Percentiles rank a stretch among this genome's conserved stretches.
These are phyloP conservation scores for Alternaria angustiovoidea DNA, from an alignment of 2,329 filamentous ascomycete species.

Conservation along the genomic window DNA sequence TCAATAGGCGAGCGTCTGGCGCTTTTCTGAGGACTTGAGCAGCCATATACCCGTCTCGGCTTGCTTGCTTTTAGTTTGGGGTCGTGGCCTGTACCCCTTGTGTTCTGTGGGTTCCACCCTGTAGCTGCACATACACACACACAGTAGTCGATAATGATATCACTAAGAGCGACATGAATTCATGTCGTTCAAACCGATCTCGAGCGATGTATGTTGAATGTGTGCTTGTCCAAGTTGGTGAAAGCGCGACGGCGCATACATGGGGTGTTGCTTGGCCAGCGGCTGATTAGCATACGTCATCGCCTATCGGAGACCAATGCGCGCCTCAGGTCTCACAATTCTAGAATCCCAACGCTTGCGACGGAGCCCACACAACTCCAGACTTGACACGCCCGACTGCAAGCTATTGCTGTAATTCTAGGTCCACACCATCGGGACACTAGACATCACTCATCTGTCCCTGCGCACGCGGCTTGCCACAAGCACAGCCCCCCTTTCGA, in stretches of 20 bases:
- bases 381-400: neutral
- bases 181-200: slow-evolving; percentile 35
- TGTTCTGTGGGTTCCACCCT: slow-evolving; percentile 22
- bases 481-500: slow-evolving; percentile 22
- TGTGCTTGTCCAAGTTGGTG: neutral
- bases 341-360: slow-evolving; percentile 14
- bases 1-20: slow-evolving; percentile 53
- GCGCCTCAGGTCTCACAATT: slow-evolving; percentile 11
- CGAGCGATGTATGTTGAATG: neutral
- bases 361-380: neutral
- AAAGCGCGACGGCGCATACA: slow-evolving; percentile 5
- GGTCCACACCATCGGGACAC: neutral
- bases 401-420: neutral
- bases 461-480: slow-evolving; percentile 14
- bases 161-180: slow-evolving; percentile 43
- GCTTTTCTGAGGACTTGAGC: slow-evolving; percentile 55
- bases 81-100: slow-evolving; percentile 19
- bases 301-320: slow-evolving; percentile 6
- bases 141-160: slow-evolving; percentile 20
- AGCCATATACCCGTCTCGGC: slow-evolving; percentile 46
- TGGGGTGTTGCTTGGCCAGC: slow-evolving; percentile 15
- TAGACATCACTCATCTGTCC: slow-evolving; percentile 4
- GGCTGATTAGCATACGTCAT: slow-evolving; percentile 30
- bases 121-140: slow-evolving; percentile 10
- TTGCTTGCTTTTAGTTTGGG: slow-evolving; percentile 32